Evolutionary conservation across 371 early-diverging fungal species (phyloP).

Genomic region (Massospora cicadina): DNA sequence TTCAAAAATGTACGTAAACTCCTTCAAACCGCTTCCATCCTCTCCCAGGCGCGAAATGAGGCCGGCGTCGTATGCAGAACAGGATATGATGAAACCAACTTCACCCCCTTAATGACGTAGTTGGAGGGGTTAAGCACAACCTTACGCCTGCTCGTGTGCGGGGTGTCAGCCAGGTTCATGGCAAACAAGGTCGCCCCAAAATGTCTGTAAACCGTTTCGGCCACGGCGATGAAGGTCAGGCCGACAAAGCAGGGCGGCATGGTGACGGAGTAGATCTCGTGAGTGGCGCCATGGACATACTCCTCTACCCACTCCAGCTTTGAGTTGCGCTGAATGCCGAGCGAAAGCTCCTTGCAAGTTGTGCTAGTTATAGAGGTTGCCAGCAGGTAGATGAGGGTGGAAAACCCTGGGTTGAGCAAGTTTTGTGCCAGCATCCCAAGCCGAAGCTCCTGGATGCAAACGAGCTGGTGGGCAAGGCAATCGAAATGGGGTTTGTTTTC

Average conservation of each 20-base stretch:
- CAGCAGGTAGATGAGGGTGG: slow-evolving; percentile 32
- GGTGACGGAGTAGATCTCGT: slow-evolving; percentile 38
- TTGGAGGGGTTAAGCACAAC: slow-evolving; percentile 32
- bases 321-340: slow-evolving; percentile 12
- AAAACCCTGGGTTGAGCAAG: slow-evolving; percentile 40
- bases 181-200: slow-evolving; percentile 37
- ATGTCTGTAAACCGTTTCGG: slow-evolving; percentile 26
- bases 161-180: slow-evolving; percentile 16
- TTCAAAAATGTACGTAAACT: neutral
- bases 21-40: neutral
- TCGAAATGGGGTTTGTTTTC: slow-evolving; percentile 46
- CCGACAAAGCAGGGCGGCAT: slow-evolving; percentile 26
- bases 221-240: slow-evolving; percentile 25
- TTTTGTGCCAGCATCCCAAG: slow-evolving; percentile 46
- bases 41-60: slow-evolving; percentile 2
- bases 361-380: slow-evolving; percentile 37
- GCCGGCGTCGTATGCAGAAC: slow-evolving; percentile 9
- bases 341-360: slow-evolving; percentile 21
- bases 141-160: slow-evolving; percentile 3
- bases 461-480: slow-evolving; percentile 33
- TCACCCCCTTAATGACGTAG: slow-evolving; percentile 35
- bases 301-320: slow-evolving; percentile 27
- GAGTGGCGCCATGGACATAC: slow-evolving; percentile 32
- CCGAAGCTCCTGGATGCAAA: slow-evolving; percentile 51
- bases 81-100: slow-evolving; percentile 31